Conservation (phyloP, 2,329 filamentous ascomycete species). For the Bimuria novae-zelandiae region DNA sequence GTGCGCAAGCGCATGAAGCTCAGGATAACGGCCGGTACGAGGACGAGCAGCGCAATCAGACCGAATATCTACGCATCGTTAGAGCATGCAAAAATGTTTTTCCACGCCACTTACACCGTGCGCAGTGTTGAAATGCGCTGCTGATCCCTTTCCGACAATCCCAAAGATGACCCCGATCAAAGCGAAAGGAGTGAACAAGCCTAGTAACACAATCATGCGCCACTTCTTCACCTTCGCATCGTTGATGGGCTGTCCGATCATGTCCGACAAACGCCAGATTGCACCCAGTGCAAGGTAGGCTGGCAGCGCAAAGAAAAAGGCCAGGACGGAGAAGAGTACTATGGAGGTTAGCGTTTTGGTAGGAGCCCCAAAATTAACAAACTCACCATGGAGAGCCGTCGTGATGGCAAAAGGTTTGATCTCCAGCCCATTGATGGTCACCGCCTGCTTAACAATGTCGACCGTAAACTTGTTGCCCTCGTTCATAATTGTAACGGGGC, state of each 20-base stretch:
- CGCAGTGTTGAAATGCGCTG: conserved; percentile 26
- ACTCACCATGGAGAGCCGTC: conserved; percentile 30
- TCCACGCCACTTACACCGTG: conserved; percentile 27
- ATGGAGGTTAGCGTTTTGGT: not conserved
- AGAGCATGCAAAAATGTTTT: not conserved
- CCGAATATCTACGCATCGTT: conserved; percentile 26
- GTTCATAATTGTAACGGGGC: conserved; percentile 27
- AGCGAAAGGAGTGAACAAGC: conserved; percentile 22
- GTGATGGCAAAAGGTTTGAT: conserved; percentile 24
- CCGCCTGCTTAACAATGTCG: conserved; percentile 17
- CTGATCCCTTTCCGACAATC: conserved; percentile 31
- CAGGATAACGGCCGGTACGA: conserved; percentile 23
- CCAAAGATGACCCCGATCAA: conserved; percentile 27
- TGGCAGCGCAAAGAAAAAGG: conserved; percentile 33
- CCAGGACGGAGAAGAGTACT: conserved; percentile 28
- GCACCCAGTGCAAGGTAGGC: conserved; percentile 32
- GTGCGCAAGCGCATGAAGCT: conserved; percentile 29
- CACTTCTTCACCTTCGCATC: conserved; percentile 32
- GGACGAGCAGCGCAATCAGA: conserved; percentile 25
- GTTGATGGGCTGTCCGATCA: conserved; percentile 29
- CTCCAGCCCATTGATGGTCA: conserved; percentile 29
- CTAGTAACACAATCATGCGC: conserved; percentile 25
- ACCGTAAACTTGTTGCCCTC: conserved; percentile 33
- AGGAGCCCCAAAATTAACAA: not conserved
- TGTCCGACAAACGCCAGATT: conserved; percentile 28